Conservation (phyloP, 192 early-diverging fungal species). For the Mortierella claussenii region DNA sequence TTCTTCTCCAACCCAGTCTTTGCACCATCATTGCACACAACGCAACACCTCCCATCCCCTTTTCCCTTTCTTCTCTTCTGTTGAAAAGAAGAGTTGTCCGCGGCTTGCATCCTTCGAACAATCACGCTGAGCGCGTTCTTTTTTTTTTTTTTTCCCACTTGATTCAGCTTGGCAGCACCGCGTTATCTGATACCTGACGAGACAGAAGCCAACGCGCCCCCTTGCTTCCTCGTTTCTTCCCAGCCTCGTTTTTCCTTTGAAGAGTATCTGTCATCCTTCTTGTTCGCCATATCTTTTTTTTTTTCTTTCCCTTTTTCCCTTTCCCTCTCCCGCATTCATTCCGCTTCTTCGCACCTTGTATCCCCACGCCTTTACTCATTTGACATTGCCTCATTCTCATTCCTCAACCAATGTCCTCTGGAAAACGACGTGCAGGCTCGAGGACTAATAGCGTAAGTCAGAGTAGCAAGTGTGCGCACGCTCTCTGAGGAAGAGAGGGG, state of each 20-base stretch:
- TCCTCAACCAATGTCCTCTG: slow-evolving; percentile 4
- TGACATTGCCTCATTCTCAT: background rate
- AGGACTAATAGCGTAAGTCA: slow-evolving; percentile 16
- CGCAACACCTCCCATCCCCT: background rate
- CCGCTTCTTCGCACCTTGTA: no score
- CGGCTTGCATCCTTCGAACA: no score
- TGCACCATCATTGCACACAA: no score
- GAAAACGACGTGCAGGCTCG: slow-evolving; percentile 1
- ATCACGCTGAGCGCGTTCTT: background rate
- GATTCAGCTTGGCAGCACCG: background rate
- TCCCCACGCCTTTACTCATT: background rate
- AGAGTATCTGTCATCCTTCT: background rate
- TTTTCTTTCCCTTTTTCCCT: background rate
- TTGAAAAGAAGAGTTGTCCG: no score
- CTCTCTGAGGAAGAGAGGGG: no score
- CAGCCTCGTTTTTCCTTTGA: background rate
- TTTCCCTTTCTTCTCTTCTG: slow-evolving; percentile 1
- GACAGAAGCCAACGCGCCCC: background rate
- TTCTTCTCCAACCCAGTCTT: background rate
- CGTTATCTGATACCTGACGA: no score
- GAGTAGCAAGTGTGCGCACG: background rate
- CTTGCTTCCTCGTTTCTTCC: background rate
- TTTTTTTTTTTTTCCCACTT: slow-evolving; percentile 1
- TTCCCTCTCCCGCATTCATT: background rate
- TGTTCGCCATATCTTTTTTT: background rate